phyloP scores from a whole-genome alignment of 768 basidiomycete genomes.

The Boletus rex-veris region DNA sequence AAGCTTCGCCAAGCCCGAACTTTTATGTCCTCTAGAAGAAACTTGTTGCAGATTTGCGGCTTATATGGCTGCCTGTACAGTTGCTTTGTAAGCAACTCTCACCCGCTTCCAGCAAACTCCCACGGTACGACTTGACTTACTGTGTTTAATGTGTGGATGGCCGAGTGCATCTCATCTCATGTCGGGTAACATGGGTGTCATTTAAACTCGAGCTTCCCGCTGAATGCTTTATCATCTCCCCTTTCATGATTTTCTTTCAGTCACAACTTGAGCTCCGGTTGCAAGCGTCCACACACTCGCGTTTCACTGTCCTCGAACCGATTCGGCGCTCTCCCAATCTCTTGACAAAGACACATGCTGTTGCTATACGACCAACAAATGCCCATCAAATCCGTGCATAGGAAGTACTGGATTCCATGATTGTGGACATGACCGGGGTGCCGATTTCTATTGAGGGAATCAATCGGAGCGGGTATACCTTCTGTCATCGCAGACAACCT shows the following conservation, averaged over 20 bases:
- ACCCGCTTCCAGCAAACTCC: constrained; percentile 7
- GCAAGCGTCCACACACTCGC: not conserved
- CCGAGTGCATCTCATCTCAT: not conserved
- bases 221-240: not conserved
- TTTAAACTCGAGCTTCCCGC: not conserved
- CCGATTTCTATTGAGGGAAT: not conserved
- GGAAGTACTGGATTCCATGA: not conserved
- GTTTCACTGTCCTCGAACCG: not conserved
- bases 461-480: not conserved
- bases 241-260: constrained; percentile 10
- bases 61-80: constrained; percentile 27
- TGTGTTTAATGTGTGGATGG: not conserved
- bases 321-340: not conserved
- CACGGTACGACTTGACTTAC: not conserved
- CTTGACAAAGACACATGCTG: not conserved
- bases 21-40: constrained; percentile 71
- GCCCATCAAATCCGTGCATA: not conserved
- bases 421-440: constrained; percentile 11
- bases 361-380: constrained; percentile 1
- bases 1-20: constrained; percentile 85
- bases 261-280: not conserved
- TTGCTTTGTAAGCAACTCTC: constrained; percentile 44
- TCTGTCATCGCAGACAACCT: not conserved
- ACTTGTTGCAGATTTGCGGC: not conserved
- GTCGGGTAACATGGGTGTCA: not conserved